A percentile compares a stretch with the other conserved stretches of the same genome.
phyloP scores from a whole-genome alignment of 2,329 filamentous ascomycete genomes.

The Aspergillus fumigatus region DNA sequence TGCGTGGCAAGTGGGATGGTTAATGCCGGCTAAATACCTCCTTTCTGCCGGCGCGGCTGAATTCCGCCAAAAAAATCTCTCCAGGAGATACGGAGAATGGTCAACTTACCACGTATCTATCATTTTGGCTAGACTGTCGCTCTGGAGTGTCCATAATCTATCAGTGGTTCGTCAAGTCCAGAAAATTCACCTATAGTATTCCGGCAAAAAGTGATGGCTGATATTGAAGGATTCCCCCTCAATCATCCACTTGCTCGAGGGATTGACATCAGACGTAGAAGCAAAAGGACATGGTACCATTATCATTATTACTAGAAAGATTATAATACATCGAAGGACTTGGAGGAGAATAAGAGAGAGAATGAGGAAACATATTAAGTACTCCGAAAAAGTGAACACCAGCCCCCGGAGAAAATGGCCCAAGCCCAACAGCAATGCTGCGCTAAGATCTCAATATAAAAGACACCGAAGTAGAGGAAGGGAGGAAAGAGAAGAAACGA shows the following conservation, averaged over 20 bases:
- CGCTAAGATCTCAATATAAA: slow-evolving; percentile 3
- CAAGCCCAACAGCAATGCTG: neutral
- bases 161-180: neutral
- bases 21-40: neutral
- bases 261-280: neutral
- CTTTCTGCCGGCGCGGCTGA: neutral
- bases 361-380: neutral
- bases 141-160: neutral
- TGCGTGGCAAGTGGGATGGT: neutral
- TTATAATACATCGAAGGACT: neutral
- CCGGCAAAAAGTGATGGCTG: neutral
- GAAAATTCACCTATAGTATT: neutral
- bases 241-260: neutral
- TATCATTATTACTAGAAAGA: neutral
- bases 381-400: neutral
- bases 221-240: neutral
- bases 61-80: neutral
- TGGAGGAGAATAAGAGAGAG: neutral
- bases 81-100: too few species aligned
- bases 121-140: too few species aligned
- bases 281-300: neutral
- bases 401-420: neutral
- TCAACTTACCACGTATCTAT: too few species aligned
- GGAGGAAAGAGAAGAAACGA: slow-evolving; percentile 1
- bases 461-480: slow-evolving; percentile 1